These are phyloP conservation scores for Lentinula guzmanii DNA, from an alignment of 768 basidiomycete genomes.

Conservation along the genomic window DNA sequence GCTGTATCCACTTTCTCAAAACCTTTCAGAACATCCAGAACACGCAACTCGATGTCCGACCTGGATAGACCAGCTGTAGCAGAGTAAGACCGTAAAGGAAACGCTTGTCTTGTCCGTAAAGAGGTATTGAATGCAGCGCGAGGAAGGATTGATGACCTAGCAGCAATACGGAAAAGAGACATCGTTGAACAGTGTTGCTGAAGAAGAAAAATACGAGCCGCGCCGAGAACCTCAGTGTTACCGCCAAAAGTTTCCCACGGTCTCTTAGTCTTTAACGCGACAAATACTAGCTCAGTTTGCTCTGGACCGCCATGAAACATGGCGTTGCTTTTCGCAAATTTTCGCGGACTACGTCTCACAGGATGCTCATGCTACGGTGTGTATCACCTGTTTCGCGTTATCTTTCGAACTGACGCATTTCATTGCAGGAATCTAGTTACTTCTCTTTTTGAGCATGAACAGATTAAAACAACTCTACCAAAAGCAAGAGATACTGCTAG, in stretches of 20 bases:
- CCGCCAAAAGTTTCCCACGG: neutral
- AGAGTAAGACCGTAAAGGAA: conserved; percentile 52
- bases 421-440: conserved; percentile 81
- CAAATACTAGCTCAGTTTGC: conserved; percentile 5
- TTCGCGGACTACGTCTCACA: conserved; percentile 85
- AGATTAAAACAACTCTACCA: conserved; percentile 91
- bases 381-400: conserved; percentile 10
- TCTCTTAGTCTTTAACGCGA: conserved; percentile 5
- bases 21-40: conserved; percentile 78
- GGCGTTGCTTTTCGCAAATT: conserved; percentile 89
- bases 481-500: conserved; percentile 91
- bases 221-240: neutral
- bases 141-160: conserved; percentile 37
- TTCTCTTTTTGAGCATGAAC: conserved; percentile 90
- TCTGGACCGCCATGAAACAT: conserved; percentile 72
- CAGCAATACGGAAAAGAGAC: conserved; percentile 50
- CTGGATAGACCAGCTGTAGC: conserved; percentile 60
- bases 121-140: conserved; percentile 29
- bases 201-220: neutral
- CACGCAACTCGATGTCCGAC: conserved; percentile 64
- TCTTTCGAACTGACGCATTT: conserved; percentile 7
- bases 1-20: conserved; percentile 83
- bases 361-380: conserved; percentile 90
- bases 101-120: conserved; percentile 30
- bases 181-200: conserved; percentile 23